phyloP scores from a whole-genome alignment of 163 green algal species.

The Trebouxiophyceae sp. region DNA sequence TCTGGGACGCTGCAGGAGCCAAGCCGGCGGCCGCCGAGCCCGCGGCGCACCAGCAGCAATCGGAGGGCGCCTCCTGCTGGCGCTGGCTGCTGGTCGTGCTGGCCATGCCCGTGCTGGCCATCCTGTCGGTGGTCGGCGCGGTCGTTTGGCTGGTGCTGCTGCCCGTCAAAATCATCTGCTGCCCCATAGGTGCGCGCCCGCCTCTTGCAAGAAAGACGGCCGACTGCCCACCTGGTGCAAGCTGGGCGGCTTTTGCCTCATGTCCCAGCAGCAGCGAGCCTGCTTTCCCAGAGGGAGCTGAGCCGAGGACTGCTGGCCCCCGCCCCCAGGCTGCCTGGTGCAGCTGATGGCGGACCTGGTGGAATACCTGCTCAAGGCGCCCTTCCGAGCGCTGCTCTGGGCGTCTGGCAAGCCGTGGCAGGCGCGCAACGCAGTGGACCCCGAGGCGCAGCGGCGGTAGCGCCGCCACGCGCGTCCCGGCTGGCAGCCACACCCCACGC shows the following conservation, averaged over 20 bases:
- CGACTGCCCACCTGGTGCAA: too few relatives aligned
- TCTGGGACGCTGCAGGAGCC: too few relatives aligned
- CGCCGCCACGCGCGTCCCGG: too few relatives aligned
- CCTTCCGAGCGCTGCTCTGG: conserved; percentile 22
- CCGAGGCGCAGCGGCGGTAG: too few relatives aligned
- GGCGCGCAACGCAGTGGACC: too few relatives aligned
- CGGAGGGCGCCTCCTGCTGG: conserved; percentile 16
- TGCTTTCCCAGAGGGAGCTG: too few relatives aligned
- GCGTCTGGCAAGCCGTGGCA: conserved; percentile 30
- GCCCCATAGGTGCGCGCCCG: conserved; percentile 18
- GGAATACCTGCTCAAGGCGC: conserved; percentile 21
- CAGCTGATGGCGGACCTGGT: not conserved
- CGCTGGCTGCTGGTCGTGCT: conserved; percentile 27
- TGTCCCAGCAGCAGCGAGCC: too few relatives aligned
- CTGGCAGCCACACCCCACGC: too few relatives aligned
- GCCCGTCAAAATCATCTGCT: conserved; percentile 30
- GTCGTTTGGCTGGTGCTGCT: conserved; percentile 34
- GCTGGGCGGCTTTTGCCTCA: too few relatives aligned
- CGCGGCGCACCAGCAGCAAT: not conserved
- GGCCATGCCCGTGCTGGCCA: conserved; percentile 20
- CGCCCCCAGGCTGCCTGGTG: not conserved
- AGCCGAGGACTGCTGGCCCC: too few relatives aligned
- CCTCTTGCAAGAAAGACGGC: too few relatives aligned
- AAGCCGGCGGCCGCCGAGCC: not conserved
- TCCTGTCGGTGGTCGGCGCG: conserved; percentile 22